Evolutionary conservation across 2,329 filamentous ascomycete species (phyloP).

Genomic region (Fusarium sulawesiense): DNA sequence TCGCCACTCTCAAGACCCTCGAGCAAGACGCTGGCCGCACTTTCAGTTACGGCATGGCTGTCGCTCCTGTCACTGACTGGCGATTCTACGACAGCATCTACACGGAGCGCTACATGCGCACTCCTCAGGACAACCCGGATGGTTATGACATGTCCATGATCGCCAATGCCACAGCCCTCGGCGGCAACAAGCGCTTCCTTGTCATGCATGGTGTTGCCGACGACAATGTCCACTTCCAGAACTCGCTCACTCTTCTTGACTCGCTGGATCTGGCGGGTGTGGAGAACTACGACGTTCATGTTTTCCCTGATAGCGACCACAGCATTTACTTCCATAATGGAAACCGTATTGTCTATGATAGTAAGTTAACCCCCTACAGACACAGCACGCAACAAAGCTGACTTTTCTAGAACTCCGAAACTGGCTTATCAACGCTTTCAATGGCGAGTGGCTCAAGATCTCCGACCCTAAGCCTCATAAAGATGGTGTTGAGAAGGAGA

Average conservation of each 20-base stretch:
- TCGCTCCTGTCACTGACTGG: conserved; percentile 99
- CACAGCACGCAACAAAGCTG: background rate
- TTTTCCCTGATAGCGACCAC: conserved; percentile 97
- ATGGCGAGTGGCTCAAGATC: conserved; percentile 87
- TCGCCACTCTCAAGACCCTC: conserved; percentile 93
- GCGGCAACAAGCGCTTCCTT: conserved; percentile 84
- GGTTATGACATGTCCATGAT: conserved; percentile 85
- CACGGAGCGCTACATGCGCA: conserved; percentile 97
- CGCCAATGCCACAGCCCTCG: conserved; percentile 77
- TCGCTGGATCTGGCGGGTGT: conserved; percentile 82
- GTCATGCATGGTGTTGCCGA: conserved; percentile 97
- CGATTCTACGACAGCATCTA: conserved; percentile 94
- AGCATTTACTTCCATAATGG: conserved; percentile 95
- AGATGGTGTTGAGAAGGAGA: conserved; percentile 42
- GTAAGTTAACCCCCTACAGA: conserved; percentile 64
- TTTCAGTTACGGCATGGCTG: conserved; percentile 97
- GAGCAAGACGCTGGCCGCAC: conserved; percentile 90
- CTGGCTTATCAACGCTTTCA: conserved; percentile 98
- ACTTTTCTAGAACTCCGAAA: conserved; percentile 73
- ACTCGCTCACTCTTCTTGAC: conserved; percentile 88
- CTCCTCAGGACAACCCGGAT: conserved; percentile 79
- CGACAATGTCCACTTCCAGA: conserved; percentile 98
- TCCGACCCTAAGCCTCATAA: conserved; percentile 60
- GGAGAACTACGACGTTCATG: conserved; percentile 95
- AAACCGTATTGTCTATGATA: conserved; percentile 90